Conservation (phyloP, 1,139 yeast species). For the Candida tetrigidarum region DNA sequence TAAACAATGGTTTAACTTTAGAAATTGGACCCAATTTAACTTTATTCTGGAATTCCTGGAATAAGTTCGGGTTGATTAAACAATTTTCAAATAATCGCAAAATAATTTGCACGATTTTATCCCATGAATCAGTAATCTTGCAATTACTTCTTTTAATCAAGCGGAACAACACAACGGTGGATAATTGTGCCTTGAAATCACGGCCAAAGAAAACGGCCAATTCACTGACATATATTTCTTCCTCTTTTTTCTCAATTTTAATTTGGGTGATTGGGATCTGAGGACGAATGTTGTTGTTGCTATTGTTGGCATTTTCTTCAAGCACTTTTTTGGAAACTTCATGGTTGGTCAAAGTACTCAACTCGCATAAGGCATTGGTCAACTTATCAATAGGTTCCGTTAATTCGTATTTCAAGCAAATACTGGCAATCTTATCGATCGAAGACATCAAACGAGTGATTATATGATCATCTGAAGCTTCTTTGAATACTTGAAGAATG, state of each 20-base stretch:
- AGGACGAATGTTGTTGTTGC: constrained; percentile 41
- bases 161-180: constrained; percentile 83
- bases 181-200: constrained; percentile 90
- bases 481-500: constrained; percentile 74
- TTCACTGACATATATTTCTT: constrained; percentile 76
- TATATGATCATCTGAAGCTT: constrained; percentile 90
- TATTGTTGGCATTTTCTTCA: constrained; percentile 27
- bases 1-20: constrained; percentile 65
- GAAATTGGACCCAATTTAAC: constrained; percentile 57
- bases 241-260: constrained; percentile 52
- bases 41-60: constrained; percentile 63
- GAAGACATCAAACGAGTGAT: constrained; percentile 87
- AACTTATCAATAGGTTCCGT: constrained; percentile 65
- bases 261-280: constrained; percentile 53
- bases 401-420: constrained; percentile 69
- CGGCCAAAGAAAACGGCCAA: constrained; percentile 84
- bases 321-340: background rate
- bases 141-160: constrained; percentile 65
- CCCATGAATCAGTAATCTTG: constrained; percentile 60
- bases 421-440: constrained; percentile 79
- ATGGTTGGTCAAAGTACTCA: constrained; percentile 56
- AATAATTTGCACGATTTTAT: constrained; percentile 59
- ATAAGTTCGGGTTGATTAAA: constrained; percentile 68
- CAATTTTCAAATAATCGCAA: constrained; percentile 74
- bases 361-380: constrained; percentile 61